A percentile compares a stretch with the other conserved stretches of the same genome.
These are phyloP conservation scores for Arachnomyces sp. DNA, from an alignment of 2,329 filamentous ascomycete species.

Conservation along the genomic window DNA sequence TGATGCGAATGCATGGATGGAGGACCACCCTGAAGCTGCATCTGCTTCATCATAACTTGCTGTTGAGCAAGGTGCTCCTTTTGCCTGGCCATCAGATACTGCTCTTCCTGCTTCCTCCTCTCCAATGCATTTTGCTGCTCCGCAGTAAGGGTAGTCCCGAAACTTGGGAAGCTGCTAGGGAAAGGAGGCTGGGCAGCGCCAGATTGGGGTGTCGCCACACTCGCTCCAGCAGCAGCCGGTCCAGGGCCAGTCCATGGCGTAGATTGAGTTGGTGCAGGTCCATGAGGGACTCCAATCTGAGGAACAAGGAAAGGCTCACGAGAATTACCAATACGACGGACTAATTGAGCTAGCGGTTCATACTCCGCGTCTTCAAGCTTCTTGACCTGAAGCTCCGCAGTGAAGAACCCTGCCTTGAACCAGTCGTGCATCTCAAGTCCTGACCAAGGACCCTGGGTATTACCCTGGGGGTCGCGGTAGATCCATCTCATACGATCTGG, in stretches of 20 bases:
- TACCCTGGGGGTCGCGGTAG: slow-evolving; percentile 88
- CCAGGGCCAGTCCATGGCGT: slow-evolving; percentile 17
- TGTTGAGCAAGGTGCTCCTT: slow-evolving; percentile 87
- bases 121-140: slow-evolving; percentile 98
- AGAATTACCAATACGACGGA: slow-evolving; percentile 92
- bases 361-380: slow-evolving; percentile 91
- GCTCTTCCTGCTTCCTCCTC: slow-evolving; percentile 93
- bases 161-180: slow-evolving; percentile 87
- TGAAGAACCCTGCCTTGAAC: slow-evolving; percentile 99
- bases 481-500: slow-evolving; percentile 98
- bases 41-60: slow-evolving; percentile 66
- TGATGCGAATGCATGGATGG: slow-evolving; percentile 48
- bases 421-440: slow-evolving; percentile 99
- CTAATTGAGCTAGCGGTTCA: slow-evolving; percentile 88
- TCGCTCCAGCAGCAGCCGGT: slow-evolving; percentile 26
- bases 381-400: slow-evolving; percentile 85
- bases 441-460: slow-evolving; percentile 88
- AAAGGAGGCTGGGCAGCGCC: slow-evolving; percentile 76
- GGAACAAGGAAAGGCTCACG: slow-evolving; percentile 95
- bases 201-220: slow-evolving; percentile 36
- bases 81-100: slow-evolving; percentile 92
- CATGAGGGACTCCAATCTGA: slow-evolving; percentile 91
- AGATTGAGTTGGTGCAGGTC: slow-evolving; percentile 52
- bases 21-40: slow-evolving; percentile 53
- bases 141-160: slow-evolving; percentile 89